Conservation (phyloP, 2,329 filamentous ascomycete species). For the Pseudogymnoascus sp. region DNA sequence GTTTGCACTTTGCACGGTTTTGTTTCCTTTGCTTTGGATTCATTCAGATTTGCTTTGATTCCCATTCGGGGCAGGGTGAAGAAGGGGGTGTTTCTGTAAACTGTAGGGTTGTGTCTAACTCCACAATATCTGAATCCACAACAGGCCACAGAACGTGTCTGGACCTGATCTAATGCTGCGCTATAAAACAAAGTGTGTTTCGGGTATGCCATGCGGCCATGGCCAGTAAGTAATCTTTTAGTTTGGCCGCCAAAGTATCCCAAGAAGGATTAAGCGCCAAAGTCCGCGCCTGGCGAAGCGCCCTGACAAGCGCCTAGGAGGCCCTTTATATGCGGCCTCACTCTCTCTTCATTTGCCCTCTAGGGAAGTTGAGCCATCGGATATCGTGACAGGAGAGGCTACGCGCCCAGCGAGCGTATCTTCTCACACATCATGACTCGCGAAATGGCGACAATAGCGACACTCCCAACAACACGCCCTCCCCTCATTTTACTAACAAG, state of each 20-base stretch:
- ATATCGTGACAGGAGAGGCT: not conserved
- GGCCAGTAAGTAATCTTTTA: not conserved
- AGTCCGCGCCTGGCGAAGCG: constrained; percentile 1
- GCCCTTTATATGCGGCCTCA: not conserved
- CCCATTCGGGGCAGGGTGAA: not conserved
- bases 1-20: not conserved
- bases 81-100: not conserved
- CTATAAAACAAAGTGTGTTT: constrained; percentile 9
- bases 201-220: constrained; percentile 8
- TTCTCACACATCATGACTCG: not conserved
- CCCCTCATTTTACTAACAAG: constrained; percentile 4
- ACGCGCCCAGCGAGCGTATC: not conserved
- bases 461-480: not conserved
- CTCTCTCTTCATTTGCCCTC: not conserved
- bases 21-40: not conserved
- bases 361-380: not conserved
- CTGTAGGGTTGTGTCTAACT: constrained; percentile 8
- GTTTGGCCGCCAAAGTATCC: not conserved
- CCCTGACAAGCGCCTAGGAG: not conserved
- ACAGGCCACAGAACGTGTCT: not conserved
- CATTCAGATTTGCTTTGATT: not conserved
- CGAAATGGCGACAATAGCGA: not conserved
- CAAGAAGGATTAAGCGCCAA: not conserved
- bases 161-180: constrained; percentile 2
- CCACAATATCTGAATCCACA: constrained; percentile 8